Evolutionary conservation across 352 stramenopile species (phyloP).

Genomic region (Globisporangium orthogonon): DNA sequence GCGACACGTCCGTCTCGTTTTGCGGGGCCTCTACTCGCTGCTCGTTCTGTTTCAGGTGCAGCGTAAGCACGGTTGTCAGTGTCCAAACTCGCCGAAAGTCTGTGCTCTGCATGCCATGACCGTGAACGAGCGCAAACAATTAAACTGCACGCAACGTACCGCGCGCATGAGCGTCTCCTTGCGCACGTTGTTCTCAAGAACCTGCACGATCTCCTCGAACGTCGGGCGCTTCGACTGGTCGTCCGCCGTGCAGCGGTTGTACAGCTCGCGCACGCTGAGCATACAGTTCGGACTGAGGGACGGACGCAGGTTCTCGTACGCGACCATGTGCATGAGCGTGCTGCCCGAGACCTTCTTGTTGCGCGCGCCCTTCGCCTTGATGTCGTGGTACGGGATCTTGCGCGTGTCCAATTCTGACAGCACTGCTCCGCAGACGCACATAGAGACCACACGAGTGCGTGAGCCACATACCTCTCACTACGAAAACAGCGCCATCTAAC

Average conservation of each 20-base stretch:
- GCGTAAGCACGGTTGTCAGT: background rate
- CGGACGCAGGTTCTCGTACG: conserved; percentile 83
- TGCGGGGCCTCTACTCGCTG: conserved; percentile 18
- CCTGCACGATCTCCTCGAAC: conserved; percentile 83
- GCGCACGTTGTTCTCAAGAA: conserved; percentile 80
- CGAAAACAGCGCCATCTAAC: background rate
- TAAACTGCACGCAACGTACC: conserved; percentile 29
- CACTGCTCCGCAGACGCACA: conserved; percentile 27
- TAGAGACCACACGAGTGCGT: conserved; percentile 1
- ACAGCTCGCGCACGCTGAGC: conserved; percentile 73
- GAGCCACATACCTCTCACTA: background rate
- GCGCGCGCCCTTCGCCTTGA: conserved; percentile 72
- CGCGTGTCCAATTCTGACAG: conserved; percentile 79
- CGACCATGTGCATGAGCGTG: conserved; percentile 87
- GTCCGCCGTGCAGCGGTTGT: conserved; percentile 73
- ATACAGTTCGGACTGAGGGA: conserved; percentile 82
- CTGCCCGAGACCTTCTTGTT: conserved; percentile 85
- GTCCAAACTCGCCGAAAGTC: conserved; percentile 3
- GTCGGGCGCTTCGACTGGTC: conserved; percentile 69
- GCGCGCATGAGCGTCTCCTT: conserved; percentile 79
- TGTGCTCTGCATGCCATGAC: conserved; percentile 1
- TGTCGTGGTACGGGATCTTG: conserved; percentile 86
- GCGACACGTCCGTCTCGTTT: conserved; percentile 51
- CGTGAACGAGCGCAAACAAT: background rate
- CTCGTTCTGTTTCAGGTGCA: conserved; percentile 14